Conservation (phyloP, 2,329 filamentous ascomycete genomes). For the Teratosphaeria epicoccoides region DNA sequence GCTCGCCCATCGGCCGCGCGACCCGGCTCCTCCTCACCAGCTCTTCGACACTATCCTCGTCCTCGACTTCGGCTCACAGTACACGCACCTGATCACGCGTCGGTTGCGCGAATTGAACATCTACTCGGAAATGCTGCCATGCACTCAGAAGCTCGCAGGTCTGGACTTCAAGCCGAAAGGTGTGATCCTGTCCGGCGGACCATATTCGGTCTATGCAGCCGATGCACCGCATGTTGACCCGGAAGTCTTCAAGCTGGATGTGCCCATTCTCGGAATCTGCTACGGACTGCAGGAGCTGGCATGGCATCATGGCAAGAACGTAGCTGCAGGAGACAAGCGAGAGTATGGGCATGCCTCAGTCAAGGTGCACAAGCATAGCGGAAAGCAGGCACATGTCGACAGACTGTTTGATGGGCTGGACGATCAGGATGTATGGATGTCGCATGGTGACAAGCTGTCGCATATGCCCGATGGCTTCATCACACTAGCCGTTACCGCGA, state of each 20-base stretch:
- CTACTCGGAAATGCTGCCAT: constrained; percentile 81
- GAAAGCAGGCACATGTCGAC: constrained; percentile 55
- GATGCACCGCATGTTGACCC: constrained; percentile 72
- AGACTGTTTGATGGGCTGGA: constrained; percentile 68
- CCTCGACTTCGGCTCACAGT: constrained; percentile 63
- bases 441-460: constrained; percentile 75
- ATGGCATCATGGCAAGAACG: constrained; percentile 56
- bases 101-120: constrained; percentile 68
- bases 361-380: constrained; percentile 46
- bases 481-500: constrained; percentile 62
- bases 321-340: constrained; percentile 54
- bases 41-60: constrained; percentile 59
- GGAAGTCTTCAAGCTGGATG: constrained; percentile 63
- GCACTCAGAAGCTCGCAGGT: constrained; percentile 69
- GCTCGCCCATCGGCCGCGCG: not conserved
- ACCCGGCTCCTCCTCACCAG: constrained; percentile 37
- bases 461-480: constrained; percentile 62
- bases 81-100: constrained; percentile 63
- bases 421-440: constrained; percentile 70
- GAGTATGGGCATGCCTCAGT: constrained; percentile 65
- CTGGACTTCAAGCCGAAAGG: constrained; percentile 72
- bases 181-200: constrained; percentile 65
- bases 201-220: constrained; percentile 70
- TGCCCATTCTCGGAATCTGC: constrained; percentile 53
- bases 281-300: constrained; percentile 63